Evolutionary conservation across 345 rosid genomes (phyloP).

Genomic region (Acer saccharum): DNA sequence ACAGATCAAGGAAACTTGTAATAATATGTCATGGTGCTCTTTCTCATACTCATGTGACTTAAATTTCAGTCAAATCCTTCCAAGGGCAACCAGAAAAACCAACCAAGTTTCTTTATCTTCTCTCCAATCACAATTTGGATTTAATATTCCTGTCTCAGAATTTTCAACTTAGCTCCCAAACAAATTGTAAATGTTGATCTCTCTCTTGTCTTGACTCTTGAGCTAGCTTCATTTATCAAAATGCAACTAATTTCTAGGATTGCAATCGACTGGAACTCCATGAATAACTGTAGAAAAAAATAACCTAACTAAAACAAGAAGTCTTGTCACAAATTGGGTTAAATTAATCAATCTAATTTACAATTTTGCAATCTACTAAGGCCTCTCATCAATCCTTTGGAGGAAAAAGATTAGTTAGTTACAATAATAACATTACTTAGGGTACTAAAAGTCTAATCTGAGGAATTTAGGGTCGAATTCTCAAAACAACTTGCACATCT

Average conservation of each 20-base stretch:
- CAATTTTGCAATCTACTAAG: not conserved
- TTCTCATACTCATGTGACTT: not conserved
- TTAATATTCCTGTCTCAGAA: not conserved
- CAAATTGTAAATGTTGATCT: not conserved
- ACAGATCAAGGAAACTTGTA: not conserved
- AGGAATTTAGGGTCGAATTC: not conserved
- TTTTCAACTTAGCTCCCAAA: not conserved
- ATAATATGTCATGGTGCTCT: not conserved
- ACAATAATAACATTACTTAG: not conserved
- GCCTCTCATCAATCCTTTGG: not conserved
- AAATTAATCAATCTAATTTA: not conserved
- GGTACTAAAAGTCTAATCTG: not conserved
- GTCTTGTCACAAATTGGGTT: not conserved
- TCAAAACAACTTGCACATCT: not conserved
- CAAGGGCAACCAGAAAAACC: not conserved
- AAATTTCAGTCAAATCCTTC: not conserved
- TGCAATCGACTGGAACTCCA: not conserved
- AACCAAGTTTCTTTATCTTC: not conserved
- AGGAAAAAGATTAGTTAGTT: not conserved
- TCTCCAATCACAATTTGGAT: not conserved
- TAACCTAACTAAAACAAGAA: not conserved
- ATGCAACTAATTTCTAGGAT: not conserved
- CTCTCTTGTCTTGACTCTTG: not conserved
- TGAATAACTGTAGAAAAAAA: no score
- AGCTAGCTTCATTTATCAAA: not conserved